These are phyloP conservation scores for Chrysoporthe puriensis DNA, from an alignment of 2,329 filamentous ascomycete genomes.

Conservation along the genomic window DNA sequence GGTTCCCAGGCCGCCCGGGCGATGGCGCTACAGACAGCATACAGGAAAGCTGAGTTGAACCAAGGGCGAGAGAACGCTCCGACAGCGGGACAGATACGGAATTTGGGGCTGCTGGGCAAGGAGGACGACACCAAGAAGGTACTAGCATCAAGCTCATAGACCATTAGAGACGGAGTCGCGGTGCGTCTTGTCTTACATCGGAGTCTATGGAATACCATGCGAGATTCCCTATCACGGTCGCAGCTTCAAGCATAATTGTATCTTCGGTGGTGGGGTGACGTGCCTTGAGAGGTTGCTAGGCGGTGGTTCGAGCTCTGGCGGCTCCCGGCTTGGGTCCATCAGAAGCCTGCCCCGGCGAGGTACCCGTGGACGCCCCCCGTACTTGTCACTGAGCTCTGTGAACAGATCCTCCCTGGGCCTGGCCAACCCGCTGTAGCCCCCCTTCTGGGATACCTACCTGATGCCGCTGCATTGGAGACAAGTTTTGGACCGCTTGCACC, in stretches of 20 bases:
- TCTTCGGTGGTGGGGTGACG: neutral
- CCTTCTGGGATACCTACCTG: neutral
- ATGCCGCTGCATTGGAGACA: neutral
- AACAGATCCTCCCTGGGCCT: neutral
- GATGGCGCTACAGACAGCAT: slow-evolving; percentile 78
- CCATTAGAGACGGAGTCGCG: neutral
- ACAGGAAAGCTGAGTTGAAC: slow-evolving; percentile 76
- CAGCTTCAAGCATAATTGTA: neutral
- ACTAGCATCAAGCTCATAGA: slow-evolving; percentile 41
- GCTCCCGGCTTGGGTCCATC: neutral
- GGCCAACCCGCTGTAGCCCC: neutral
- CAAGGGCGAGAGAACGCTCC: slow-evolving; percentile 80
- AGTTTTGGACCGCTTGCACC: neutral
- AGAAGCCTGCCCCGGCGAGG: neutral
- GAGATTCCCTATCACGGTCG: neutral
- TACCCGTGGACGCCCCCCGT: neutral
- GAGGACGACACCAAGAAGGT: slow-evolving; percentile 76
- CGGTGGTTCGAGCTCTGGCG: neutral
- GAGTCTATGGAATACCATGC: slow-evolving; percentile 12
- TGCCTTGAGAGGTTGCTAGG: neutral
- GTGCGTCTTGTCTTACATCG: slow-evolving; percentile 12
- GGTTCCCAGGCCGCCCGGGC: slow-evolving; percentile 72
- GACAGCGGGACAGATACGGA: slow-evolving; percentile 84
- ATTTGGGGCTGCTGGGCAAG: slow-evolving; percentile 80
- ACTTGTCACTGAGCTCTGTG: neutral